These are phyloP conservation scores for Lizonia empirigonia DNA, from an alignment of 2,329 filamentous ascomycete species.

Conservation along the genomic window DNA sequence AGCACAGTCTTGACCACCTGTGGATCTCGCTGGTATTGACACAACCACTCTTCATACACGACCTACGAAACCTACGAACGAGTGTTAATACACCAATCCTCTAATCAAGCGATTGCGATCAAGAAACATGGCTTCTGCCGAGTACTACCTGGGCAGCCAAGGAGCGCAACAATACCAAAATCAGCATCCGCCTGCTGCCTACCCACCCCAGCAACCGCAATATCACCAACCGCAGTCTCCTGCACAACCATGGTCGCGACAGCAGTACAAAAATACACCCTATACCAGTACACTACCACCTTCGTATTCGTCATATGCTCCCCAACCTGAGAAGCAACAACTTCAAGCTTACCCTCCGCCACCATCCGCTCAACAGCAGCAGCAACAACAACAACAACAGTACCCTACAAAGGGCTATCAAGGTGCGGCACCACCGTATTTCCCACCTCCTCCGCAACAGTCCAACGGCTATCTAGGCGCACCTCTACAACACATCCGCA, in stretches of 20 bases:
- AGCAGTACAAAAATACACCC: constrained; percentile 16
- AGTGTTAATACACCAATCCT: not conserved
- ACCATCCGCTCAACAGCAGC: constrained; percentile 15
- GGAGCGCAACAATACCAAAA: constrained; percentile 29
- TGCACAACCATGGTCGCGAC: constrained; percentile 16
- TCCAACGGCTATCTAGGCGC: constrained; percentile 32
- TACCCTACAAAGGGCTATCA: constrained; percentile 13
- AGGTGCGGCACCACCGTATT: constrained; percentile 2
- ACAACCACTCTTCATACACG: constrained; percentile 2
- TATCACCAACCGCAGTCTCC: constrained; percentile 23
- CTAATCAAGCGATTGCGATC: not conserved
- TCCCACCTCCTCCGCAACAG: constrained; percentile 19
- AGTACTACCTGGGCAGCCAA: constrained; percentile 40
- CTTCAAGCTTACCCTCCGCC: constrained; percentile 26
- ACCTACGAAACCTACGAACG: not conserved
- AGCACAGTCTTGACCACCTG: constrained; percentile 1
- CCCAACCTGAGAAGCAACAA: constrained; percentile 33
- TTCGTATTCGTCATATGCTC: constrained; percentile 25
- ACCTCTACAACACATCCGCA: constrained; percentile 34
- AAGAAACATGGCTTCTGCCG: constrained; percentile 39
- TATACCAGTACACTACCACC: constrained; percentile 25
- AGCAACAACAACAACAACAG: constrained; percentile 19
- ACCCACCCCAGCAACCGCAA: constrained; percentile 24
- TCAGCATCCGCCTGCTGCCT: constrained; percentile 21
- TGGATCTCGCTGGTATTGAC: not conserved